Conservation (phyloP, 371 early-diverging fungal species). For the Umbelopsis sp. region DNA sequence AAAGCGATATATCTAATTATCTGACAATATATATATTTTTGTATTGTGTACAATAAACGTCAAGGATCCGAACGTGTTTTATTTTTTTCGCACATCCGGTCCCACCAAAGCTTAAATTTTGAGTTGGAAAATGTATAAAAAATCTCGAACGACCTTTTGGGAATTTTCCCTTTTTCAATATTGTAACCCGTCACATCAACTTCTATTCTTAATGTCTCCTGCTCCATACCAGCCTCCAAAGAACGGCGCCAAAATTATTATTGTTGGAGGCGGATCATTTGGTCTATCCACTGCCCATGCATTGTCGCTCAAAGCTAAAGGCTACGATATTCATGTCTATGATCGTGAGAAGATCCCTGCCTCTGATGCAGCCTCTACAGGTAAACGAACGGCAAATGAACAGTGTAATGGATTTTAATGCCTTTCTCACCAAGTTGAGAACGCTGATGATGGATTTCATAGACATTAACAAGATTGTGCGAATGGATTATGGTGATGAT, state of each 20-base stretch:
- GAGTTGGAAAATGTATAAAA: too few relatives aligned
- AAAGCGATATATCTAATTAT: too few relatives aligned
- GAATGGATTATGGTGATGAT: constrained; percentile 53
- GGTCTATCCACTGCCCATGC: constrained; percentile 55
- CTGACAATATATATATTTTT: too few relatives aligned
- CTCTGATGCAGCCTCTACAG: constrained; percentile 47
- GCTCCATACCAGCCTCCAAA: neutral
- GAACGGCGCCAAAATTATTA: constrained; percentile 40
- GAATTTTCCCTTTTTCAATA: too few relatives aligned
- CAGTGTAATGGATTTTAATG: too few relatives aligned
- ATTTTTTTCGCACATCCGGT: too few relatives aligned
- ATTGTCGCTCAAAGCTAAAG: constrained; percentile 31
- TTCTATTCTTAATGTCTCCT: neutral
- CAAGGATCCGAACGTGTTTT: too few relatives aligned
- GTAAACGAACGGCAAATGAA: constrained; percentile 23
- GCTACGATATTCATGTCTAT: constrained; percentile 43
- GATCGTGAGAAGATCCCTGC: constrained; percentile 49
- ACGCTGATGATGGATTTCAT: too few relatives aligned
- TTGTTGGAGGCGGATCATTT: constrained; percentile 60
- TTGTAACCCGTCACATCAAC: neutral
- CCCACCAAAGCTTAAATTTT: too few relatives aligned
- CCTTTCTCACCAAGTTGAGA: too few relatives aligned
- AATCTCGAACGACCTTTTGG: too few relatives aligned
- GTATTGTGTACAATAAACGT: too few relatives aligned
- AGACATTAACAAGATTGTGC: constrained; percentile 58